Base-by-base conservation (phyloP, 2,329 filamentous ascomycete species). In the Hymenoscyphus scutula region DNA sequence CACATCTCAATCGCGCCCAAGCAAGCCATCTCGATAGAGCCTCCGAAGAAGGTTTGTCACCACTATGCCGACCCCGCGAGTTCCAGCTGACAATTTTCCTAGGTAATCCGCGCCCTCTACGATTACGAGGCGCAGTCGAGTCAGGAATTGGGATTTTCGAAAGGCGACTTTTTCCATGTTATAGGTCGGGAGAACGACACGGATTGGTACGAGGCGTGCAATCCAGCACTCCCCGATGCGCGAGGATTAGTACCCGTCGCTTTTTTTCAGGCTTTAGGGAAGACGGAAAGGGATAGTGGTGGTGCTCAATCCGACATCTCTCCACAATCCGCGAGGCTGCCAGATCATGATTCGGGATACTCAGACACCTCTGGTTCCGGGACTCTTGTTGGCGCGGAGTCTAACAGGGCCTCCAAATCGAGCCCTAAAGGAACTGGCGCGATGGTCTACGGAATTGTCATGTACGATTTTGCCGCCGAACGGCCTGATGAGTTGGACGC, bases 191-290 rank as follows among this genome's bases (percentile, higher is more conserved):
- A 98, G 79, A 89, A 97, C 81, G 94, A 98, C 75, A 80, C 81
- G 48, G 92, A 97, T 75, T 99, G 95, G 94, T 99, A 97, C 82
- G 95, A 98, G 78, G 95, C 94, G 61, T 98, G 92, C 82, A 99
- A 99, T 75, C 95, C 95, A 64, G 85, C 90, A 58, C 82, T 97
- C 68, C 92, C 90, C 72, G 89, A 89, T 77, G 91, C 92, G 58
- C 88, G 92, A 69, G 95, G 95, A 65, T 84, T 99, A 64, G 95
- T 99, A 53, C 95, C 95, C 7, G 95, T 97, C 62, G 86, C 89
- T 62, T 97, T 92, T 78, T 99, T 99, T 77, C 92, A 98, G 76
- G 85, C 89, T 45, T 85, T 99, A 56, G 93, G 92, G 67, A 94
- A 95, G 79, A 96, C 90, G 68, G 93, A 96, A 77, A 84, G 94